Percentiles rank a stretch among this genome's conserved stretches.
Evolutionary conservation across 1,284 basidiomycete species (phyloP).

Genomic region (Rhizoctonia solani): DNA sequence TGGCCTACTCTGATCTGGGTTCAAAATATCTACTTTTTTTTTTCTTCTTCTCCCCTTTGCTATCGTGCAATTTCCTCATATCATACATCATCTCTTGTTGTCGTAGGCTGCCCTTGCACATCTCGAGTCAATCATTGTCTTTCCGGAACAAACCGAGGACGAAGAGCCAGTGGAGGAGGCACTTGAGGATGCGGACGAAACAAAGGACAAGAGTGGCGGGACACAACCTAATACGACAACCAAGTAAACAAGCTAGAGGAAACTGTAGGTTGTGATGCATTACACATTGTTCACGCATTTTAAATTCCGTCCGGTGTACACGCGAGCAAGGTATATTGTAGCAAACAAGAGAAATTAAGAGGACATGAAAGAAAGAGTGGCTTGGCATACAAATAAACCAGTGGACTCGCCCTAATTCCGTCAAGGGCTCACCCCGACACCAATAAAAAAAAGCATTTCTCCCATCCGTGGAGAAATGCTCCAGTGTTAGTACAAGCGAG

Average conservation of each 20-base stretch:
- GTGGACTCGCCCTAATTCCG: not conserved
- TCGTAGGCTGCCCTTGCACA: constrained; percentile 38
- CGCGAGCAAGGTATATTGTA: constrained; percentile 22
- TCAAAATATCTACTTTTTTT: not conserved
- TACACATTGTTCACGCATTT: not conserved
- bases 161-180: constrained; percentile 5
- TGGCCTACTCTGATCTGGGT: not conserved
- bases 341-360: constrained; percentile 27
- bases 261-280: not conserved
- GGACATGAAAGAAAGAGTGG: constrained; percentile 3
- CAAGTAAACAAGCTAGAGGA: not conserved
- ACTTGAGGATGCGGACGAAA: constrained; percentile 1
- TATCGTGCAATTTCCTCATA: constrained; percentile 23
- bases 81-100: not conserved
- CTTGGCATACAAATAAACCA: constrained; percentile 11
- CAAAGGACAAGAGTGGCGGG: not conserved
- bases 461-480: not conserved
- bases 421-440: constrained; percentile 2
- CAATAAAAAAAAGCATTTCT: constrained; percentile 17
- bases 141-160: constrained; percentile 29
- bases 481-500: constrained; percentile 9
- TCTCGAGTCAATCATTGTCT: constrained; percentile 37
- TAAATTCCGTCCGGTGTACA: constrained; percentile 20
- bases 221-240: not conserved
- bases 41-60: too few species aligned